These are phyloP conservation scores for Ceratocystis cacaofunesta DNA, from an alignment of 2,329 filamentous ascomycete species.

Conservation along the genomic window DNA sequence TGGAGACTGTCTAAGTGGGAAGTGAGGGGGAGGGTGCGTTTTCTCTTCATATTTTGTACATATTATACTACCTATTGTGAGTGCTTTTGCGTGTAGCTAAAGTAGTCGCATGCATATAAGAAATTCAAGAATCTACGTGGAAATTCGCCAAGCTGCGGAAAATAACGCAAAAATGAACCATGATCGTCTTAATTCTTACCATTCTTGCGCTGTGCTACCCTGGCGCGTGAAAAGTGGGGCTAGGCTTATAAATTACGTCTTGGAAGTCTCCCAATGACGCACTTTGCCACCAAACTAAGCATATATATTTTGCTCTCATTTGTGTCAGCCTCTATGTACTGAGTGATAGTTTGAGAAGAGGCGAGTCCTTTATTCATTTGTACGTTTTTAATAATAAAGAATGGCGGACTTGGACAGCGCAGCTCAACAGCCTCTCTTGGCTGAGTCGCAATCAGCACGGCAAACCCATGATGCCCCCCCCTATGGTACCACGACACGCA, in stretches of 20 bases:
- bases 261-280: background rate
- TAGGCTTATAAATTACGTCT: slow-evolving; percentile 5
- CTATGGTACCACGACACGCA: background rate
- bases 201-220: background rate
- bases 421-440: background rate
- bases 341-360: background rate
- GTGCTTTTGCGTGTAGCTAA: background rate
- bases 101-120: background rate
- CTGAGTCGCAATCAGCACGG: background rate
- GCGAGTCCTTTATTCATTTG: background rate
- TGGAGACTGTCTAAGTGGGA: slow-evolving; percentile 27
- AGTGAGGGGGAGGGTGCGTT: background rate
- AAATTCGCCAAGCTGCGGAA: background rate
- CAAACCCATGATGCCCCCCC: background rate
- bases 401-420: background rate
- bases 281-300: background rate
- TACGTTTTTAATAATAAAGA: background rate
- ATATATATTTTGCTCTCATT: background rate
- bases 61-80: background rate
- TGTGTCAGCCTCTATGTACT: background rate
- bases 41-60: background rate
- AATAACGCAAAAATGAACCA: background rate
- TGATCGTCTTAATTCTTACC: background rate
- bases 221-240: background rate
- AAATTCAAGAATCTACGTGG: background rate